Evolutionary conservation across 345 rosid genomes (phyloP).

Genomic region (Eucalyptus regnans): DNA sequence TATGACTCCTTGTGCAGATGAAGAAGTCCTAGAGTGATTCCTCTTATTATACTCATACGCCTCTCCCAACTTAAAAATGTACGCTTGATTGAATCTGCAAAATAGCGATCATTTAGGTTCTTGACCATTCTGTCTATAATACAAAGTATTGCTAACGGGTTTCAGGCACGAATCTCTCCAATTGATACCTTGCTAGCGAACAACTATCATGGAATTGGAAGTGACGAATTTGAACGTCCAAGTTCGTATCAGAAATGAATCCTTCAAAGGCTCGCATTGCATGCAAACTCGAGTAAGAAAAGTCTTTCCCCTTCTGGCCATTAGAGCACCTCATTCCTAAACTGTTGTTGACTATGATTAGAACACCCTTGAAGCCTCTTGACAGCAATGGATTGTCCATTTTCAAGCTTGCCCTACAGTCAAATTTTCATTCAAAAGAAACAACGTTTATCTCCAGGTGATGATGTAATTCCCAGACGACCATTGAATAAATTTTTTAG

Average conservation of each 20-base stretch:
- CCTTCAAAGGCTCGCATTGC: background rate
- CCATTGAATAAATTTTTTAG: background rate
- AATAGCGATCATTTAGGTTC: background rate
- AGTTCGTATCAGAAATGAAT: conserved; percentile 16
- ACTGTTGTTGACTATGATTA: no score
- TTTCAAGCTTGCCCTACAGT: conserved; percentile 11
- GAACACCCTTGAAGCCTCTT: background rate
- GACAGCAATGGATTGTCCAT: conserved; percentile 14
- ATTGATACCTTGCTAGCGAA: background rate
- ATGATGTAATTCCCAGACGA: background rate
- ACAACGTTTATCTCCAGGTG: background rate
- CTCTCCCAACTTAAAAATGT: background rate
- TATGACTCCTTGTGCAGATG: background rate
- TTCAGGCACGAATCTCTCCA: background rate
- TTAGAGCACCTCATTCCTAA: no score
- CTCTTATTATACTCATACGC: background rate
- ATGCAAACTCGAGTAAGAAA: background rate
- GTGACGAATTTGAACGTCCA: conserved; percentile 30
- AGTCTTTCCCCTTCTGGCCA: background rate
- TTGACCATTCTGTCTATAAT: background rate
- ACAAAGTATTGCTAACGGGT: background rate
- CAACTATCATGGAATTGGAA: background rate
- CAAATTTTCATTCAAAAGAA: background rate
- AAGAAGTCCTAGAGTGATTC: background rate
- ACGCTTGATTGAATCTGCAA: background rate